Conservation (phyloP, 1,284 basidiomycete species). For the Quambalaria eucalypti region DNA sequence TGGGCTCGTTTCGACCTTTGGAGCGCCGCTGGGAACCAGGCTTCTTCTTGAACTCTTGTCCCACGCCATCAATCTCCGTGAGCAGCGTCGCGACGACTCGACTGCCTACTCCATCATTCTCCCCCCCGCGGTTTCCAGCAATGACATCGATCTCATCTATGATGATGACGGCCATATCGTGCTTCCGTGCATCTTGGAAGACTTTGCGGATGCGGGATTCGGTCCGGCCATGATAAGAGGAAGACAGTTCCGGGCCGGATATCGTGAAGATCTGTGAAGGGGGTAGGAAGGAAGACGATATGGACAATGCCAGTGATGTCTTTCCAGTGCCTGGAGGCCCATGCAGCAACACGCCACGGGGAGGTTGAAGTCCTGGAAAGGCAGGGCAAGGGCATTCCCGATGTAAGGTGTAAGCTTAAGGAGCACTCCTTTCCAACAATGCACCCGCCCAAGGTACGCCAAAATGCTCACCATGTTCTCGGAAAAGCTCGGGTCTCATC, state of each 20-base stretch:
- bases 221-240: slow-evolving; percentile 92
- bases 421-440: slow-evolving; percentile 61
- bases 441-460: no score
- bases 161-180: slow-evolving; percentile 75
- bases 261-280: slow-evolving; percentile 51
- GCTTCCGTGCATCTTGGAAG: slow-evolving; percentile 70
- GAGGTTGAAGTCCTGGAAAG: slow-evolving; percentile 62
- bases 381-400: slow-evolving; percentile 81
- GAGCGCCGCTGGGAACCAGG: slow-evolving; percentile 6
- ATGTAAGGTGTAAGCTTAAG: slow-evolving; percentile 53
- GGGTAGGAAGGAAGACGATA: slow-evolving; percentile 35
- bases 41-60: background rate
- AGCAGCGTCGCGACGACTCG: slow-evolving; percentile 89
- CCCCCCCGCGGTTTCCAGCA: slow-evolving; percentile 21
- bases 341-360: slow-evolving; percentile 43
- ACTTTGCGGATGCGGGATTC: slow-evolving; percentile 80
- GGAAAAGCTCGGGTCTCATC: slow-evolving; percentile 77
- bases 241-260: slow-evolving; percentile 88
- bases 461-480: slow-evolving; percentile 70
- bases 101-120: slow-evolving; percentile 70
- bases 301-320: slow-evolving; percentile 41
- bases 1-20: slow-evolving; percentile 43
- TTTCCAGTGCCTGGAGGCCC: slow-evolving; percentile 47
- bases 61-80: slow-evolving; percentile 88
- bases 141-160: slow-evolving; percentile 94